A percentile compares a stretch with the other conserved stretches of the same genome.
phyloP scores from a whole-genome alignment of 139 green algal species.

The Choricystis sp. region DNA sequence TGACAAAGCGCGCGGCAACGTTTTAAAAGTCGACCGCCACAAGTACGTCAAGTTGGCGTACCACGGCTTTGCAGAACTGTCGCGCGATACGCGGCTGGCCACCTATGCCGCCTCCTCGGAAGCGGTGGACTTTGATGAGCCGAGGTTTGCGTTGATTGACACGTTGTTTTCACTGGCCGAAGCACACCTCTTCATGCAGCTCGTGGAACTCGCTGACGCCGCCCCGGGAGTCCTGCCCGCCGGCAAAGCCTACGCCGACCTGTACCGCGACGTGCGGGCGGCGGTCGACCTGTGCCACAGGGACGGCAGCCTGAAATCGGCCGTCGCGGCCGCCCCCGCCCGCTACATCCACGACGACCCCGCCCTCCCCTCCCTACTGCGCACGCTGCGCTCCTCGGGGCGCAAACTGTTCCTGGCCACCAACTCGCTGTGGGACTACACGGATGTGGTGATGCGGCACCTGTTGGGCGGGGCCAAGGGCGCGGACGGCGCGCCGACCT shows the following conservation, averaged over 20 bases:
- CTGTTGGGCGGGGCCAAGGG: slow-evolving; percentile 31
- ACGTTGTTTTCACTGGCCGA: slow-evolving; percentile 92
- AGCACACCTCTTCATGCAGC: slow-evolving; percentile 80
- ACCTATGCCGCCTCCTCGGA: slow-evolving; percentile 26
- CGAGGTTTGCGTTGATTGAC: slow-evolving; percentile 75
- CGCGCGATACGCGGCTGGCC: slow-evolving; percentile 35
- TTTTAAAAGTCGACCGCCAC: slow-evolving; percentile 64
- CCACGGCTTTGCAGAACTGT: slow-evolving; percentile 76
- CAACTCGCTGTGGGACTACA: slow-evolving; percentile 96
- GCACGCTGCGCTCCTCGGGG: slow-evolving; percentile 44
- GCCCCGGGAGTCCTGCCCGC: slow-evolving; percentile 18
- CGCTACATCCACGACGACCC: slow-evolving; percentile 80
- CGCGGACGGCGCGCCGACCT: slow-evolving; percentile 29
- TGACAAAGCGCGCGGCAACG: slow-evolving; percentile 76
- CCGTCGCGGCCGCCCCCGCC: slow-evolving; percentile 67
- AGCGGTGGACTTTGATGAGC: slow-evolving; percentile 50
- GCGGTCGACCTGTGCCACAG: slow-evolving; percentile 93
- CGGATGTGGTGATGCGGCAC: slow-evolving; percentile 97
- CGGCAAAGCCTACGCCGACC: slow-evolving; percentile 21
- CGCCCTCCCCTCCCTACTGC: slow-evolving; percentile 41
- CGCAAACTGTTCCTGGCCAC: slow-evolving; percentile 84
- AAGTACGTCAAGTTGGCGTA: slow-evolving; percentile 97
- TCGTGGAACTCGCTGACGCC: slow-evolving; percentile 53
- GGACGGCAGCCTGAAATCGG: slow-evolving; percentile 81
- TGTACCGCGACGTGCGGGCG: slow-evolving; percentile 73